Evolutionary conservation across 768 basidiomycete genomes (phyloP).

Genomic region (Sutorius australiensis): DNA sequence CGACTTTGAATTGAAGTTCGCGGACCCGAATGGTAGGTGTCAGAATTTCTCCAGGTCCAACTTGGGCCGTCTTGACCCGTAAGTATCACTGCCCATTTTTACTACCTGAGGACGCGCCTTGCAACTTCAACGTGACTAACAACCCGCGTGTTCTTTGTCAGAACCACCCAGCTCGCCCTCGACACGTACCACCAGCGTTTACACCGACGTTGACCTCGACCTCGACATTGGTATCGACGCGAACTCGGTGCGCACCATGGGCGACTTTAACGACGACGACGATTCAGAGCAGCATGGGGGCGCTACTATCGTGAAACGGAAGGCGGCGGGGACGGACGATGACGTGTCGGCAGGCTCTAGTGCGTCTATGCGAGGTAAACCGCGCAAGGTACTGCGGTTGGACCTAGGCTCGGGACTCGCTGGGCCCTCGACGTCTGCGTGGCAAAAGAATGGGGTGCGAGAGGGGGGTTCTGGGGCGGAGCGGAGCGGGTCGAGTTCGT

Average conservation of each 20-base stretch:
- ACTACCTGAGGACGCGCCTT: neutral
- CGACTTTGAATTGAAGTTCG: neutral
- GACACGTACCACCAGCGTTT: conserved; percentile 6
- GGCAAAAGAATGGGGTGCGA: neutral
- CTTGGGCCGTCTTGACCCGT: conserved; percentile 25
- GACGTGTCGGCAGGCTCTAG: neutral
- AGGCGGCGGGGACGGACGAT: conserved; percentile 14
- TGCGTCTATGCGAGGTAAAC: neutral
- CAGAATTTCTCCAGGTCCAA: conserved; percentile 24
- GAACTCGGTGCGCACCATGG: conserved; percentile 12
- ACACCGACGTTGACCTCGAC: conserved; percentile 16
- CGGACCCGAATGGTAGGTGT: neutral
- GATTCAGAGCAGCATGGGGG: conserved; percentile 5
- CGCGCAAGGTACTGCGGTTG: conserved; percentile 22
- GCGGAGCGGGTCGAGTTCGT: conserved; percentile 8
- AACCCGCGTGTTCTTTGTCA: neutral
- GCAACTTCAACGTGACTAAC: conserved; percentile 1
- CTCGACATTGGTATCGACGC: conserved; percentile 6
- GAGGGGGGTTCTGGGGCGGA: neutral
- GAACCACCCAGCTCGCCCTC: conserved; percentile 22
- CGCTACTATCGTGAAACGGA: conserved; percentile 26
- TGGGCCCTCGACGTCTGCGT: neutral
- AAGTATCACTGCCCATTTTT: conserved; percentile 11
- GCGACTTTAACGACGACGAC: conserved; percentile 18
- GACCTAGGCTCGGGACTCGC: neutral